Conservation (phyloP, 2,329 filamentous ascomycete genomes). For the Rhytidhysteron rufulum region DNA sequence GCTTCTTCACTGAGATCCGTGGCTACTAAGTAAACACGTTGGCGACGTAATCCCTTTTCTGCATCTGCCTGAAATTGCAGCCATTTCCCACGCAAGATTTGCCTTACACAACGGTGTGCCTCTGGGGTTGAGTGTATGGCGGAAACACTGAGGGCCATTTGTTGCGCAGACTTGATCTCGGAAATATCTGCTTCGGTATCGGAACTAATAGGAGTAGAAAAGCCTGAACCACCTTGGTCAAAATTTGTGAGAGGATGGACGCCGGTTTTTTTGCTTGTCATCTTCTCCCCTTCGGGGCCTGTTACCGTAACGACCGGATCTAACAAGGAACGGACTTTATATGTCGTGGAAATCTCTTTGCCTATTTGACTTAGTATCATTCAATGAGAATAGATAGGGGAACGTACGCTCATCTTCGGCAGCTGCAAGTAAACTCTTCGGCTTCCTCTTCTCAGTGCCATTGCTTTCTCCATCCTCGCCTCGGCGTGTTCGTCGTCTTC, state of each 20-base stretch:
- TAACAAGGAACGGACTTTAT: constrained; percentile 62
- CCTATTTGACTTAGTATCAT: constrained; percentile 41
- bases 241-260: constrained; percentile 84
- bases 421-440: constrained; percentile 65
- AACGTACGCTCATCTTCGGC: constrained; percentile 73
- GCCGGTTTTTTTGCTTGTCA: constrained; percentile 49
- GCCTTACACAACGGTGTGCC: constrained; percentile 77
- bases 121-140: constrained; percentile 72
- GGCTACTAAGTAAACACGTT: constrained; percentile 91
- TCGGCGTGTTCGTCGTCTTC: constrained; percentile 35
- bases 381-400: constrained; percentile 7
- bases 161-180: constrained; percentile 85
- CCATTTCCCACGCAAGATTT: constrained; percentile 88
- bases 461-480: constrained; percentile 32
- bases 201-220: constrained; percentile 66
- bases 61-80: constrained; percentile 70
- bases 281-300: constrained; percentile 58
- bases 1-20: constrained; percentile 94
- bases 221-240: constrained; percentile 61
- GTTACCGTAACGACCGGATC: constrained; percentile 66
- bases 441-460: constrained; percentile 37
- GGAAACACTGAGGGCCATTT: constrained; percentile 75
- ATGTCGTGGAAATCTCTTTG: constrained; percentile 49
- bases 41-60: constrained; percentile 70
- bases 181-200: constrained; percentile 81